Base-by-base conservation (phyloP, 768 basidiomycete genomes). In the Lentinula detonsa region DNA sequence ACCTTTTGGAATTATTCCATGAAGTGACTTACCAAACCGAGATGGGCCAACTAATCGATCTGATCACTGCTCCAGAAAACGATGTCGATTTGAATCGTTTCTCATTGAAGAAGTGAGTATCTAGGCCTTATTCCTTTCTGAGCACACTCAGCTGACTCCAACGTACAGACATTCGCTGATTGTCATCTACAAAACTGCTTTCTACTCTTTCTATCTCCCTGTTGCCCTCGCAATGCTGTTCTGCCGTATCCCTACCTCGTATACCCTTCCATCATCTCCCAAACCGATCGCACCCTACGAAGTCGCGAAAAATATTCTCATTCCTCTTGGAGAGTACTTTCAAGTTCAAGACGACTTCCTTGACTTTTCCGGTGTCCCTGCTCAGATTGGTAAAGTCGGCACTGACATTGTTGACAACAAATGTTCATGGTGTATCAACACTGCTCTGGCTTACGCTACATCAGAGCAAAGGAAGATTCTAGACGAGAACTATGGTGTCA, bases 401-500 rank as follows among this genome's bases (percentile, higher is more conserved):
- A 98, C 96, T 15, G 97, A 98, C 72, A 99, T 99, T 68, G 73
- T 98, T 61, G 96, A 99, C 75, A 98, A 98, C 85, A 99, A 99
- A 77, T 98, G 96, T 74, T 90, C 90, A 16, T 99, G 96, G 97
- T 88, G 88, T 66, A 81, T 98, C 73, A 98, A 97, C 75, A 86
- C 85, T 21, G 97, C 94, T 33, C 79, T 98, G 61, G 72, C 75
- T 16, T 71, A 78, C 45, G 85, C 81, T 1, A 78, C 75, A 4
- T 75, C 83, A 0, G 80, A 69, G n/a, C 87, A 89, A 71, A 81
- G 83, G 39, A 71, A 71, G 31, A 70, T 85, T 28, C 76, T 88
- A n/a, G 85, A 80, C 61, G 80, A 80, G 62, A 82, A 79, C 59
- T 80, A 78, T 66, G 82, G 81, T 39, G 88, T 67, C 81, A 76